Conservation (phyloP, 2,329 filamentous ascomycete species). For the Biscogniauxia mediterranea region DNA sequence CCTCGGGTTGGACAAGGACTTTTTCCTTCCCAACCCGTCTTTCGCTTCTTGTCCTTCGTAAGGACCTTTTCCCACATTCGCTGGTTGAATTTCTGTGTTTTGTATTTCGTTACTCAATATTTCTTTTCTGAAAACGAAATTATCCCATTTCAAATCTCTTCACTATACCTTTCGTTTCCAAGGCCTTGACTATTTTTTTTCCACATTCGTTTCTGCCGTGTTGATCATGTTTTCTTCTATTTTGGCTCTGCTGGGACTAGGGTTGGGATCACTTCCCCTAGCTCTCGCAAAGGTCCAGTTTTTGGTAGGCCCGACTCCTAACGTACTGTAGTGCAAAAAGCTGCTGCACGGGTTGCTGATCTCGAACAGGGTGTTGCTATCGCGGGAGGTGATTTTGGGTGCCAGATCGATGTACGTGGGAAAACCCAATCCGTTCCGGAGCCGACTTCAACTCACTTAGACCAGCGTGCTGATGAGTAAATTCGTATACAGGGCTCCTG, state of each 20-base stretch:
- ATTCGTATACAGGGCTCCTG: conserved; percentile 36
- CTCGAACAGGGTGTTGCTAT: conserved; percentile 40
- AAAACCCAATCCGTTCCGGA: background rate
- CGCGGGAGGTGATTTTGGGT: conserved; percentile 49
- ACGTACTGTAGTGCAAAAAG: background rate
- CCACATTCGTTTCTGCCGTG: conserved; percentile 11
- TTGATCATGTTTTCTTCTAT: conserved; percentile 29
- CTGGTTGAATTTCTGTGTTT: background rate
- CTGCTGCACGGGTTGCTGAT: background rate
- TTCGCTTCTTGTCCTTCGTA: background rate
- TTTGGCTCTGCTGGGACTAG: conserved; percentile 21
- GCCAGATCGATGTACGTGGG: conserved; percentile 40
- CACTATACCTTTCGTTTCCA: conserved; percentile 6
- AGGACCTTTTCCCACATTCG: background rate
- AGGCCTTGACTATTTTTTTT: conserved; percentile 2
- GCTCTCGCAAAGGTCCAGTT: conserved; percentile 27
- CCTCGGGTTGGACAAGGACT: background rate
- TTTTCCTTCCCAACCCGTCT: background rate
- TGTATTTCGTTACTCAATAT: background rate
- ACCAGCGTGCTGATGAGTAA: background rate
- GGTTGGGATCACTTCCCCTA: conserved; percentile 19
- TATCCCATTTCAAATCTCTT: background rate
- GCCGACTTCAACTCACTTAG: background rate
- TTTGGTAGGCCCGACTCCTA: conserved; percentile 17
- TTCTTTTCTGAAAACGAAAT: background rate